Evolutionary conservation across 768 basidiomycete species (phyloP).

Genomic region (Mycena filopes): DNA sequence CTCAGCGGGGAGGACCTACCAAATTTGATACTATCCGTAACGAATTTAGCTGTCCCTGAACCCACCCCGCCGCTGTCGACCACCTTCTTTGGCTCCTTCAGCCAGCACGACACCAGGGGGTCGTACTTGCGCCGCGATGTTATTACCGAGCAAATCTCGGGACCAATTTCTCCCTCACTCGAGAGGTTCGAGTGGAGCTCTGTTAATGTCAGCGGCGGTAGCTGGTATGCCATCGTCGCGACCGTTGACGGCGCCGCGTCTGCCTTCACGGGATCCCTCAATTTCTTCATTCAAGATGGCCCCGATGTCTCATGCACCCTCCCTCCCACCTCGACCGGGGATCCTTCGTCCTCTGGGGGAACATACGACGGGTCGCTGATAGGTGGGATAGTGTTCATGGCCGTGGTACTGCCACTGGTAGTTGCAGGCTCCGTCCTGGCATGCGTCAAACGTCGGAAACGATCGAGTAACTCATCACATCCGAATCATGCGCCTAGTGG

Average conservation of each 20-base stretch:
- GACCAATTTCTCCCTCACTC: constrained; percentile 38
- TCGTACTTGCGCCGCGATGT: too few species aligned
- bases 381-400: constrained; percentile 54
- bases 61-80: constrained; percentile 5
- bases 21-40: constrained; percentile 14
- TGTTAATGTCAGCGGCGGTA: constrained; percentile 63
- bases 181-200: constrained; percentile 52
- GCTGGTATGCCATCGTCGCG: constrained; percentile 57
- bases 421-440: constrained; percentile 36
- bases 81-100: neutral
- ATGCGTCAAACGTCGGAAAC: too few species aligned
- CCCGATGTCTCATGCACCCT: constrained; percentile 50
- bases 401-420: too few species aligned
- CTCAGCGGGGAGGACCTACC: neutral
- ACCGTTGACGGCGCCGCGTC: constrained; percentile 37
- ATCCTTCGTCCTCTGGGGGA: constrained; percentile 42
- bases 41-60: constrained; percentile 7
- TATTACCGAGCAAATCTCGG: neutral
- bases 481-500: too few species aligned
- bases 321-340: constrained; percentile 30
- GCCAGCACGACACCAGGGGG: constrained; percentile 8
- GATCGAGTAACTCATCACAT: too few species aligned
- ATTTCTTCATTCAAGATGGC: constrained; percentile 47
- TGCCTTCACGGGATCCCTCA: constrained; percentile 28
- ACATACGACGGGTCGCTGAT: constrained; percentile 65